phyloP scores from a whole-genome alignment of 768 basidiomycete species.

The Xerocomus potaroensis region DNA sequence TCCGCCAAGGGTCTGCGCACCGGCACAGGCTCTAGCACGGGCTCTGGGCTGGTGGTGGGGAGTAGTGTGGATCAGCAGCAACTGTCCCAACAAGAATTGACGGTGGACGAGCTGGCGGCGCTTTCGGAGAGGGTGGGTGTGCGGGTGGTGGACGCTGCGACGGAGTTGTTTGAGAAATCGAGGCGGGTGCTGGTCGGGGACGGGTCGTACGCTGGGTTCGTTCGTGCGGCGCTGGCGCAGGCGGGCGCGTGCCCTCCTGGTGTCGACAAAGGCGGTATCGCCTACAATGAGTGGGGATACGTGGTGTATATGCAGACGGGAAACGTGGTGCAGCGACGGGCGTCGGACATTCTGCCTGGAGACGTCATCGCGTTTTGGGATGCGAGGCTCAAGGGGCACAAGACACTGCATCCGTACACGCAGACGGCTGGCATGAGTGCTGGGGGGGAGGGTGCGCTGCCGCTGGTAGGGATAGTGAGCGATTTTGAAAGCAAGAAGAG shows the following conservation, averaged over 20 bases:
- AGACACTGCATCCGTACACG: conserved; percentile 71
- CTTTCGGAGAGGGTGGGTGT: conserved; percentile 74
- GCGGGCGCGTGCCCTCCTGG: conserved; percentile 44
- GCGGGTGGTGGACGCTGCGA: conserved; percentile 67
- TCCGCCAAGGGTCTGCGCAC: conserved; percentile 13
- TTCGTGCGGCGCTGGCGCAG: conserved; percentile 58
- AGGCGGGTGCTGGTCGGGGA: conserved; percentile 79
- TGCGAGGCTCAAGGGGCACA: conserved; percentile 75
- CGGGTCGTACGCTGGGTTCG: conserved; percentile 78
- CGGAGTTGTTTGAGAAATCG: conserved; percentile 64
- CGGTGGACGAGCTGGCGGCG: conserved; percentile 62
- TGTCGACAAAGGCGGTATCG: too few relatives aligned
- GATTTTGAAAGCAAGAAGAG: conserved; percentile 87
- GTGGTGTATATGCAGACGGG: conserved; percentile 72
- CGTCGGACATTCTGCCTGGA: conserved; percentile 81
- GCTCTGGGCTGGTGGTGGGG: background rate
- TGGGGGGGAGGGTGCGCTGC: conserved; percentile 46
- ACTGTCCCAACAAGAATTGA: conserved; percentile 22
- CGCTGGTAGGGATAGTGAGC: conserved; percentile 67
- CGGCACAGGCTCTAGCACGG: background rate
- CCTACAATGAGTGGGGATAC: conserved; percentile 59
- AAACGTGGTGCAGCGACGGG: conserved; percentile 59
- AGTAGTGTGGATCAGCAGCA: conserved; percentile 24
- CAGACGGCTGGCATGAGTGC: too few relatives aligned
- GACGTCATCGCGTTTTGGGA: conserved; percentile 75